These are phyloP conservation scores for Zygosaccharomyces lentus DNA, from an alignment of 805 yeast species.

Conservation along the genomic window DNA sequence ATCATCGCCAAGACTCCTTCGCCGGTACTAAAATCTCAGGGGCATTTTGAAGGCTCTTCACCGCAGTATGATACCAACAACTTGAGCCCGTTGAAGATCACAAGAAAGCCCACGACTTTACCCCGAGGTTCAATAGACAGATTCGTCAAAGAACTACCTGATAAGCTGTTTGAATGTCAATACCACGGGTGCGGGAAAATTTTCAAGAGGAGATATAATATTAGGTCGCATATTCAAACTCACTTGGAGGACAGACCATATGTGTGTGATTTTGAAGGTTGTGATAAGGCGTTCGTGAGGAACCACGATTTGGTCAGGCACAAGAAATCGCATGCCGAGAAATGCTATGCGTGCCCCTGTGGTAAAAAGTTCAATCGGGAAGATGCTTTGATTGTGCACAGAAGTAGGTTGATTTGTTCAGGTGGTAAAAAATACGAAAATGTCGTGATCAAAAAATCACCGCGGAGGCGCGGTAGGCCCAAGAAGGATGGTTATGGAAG, in stretches of 20 bases:
- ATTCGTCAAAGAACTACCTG: constrained; percentile 77
- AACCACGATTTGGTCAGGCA: constrained; percentile 94
- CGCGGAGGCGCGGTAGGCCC: constrained; percentile 30
- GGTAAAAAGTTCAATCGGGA: constrained; percentile 90
- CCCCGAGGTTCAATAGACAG: constrained; percentile 89
- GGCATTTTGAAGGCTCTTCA: constrained; percentile 26
- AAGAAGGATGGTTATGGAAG: constrained; percentile 21
- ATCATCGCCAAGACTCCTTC: constrained; percentile 41
- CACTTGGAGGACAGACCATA: constrained; percentile 94
- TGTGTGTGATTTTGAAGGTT: constrained; percentile 56
- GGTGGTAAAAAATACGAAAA: constrained; percentile 50
- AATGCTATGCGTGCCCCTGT: constrained; percentile 74
- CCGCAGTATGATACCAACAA: constrained; percentile 17
- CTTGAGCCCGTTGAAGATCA: constrained; percentile 26
- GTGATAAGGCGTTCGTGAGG: constrained; percentile 85
- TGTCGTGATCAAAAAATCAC: constrained; percentile 30
- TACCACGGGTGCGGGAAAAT: constrained; percentile 75
- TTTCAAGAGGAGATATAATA: constrained; percentile 85
- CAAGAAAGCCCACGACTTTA: constrained; percentile 38
- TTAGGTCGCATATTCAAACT: constrained; percentile 93
- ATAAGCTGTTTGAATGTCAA: constrained; percentile 68
- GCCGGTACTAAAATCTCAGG: constrained; percentile 41
- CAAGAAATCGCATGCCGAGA: constrained; percentile 76
- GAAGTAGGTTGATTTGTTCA: constrained; percentile 71
- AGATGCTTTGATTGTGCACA: constrained; percentile 82